Evolutionary conservation across 2,329 filamentous ascomycete species (phyloP).

Genomic region (Cladosporium sp.): DNA sequence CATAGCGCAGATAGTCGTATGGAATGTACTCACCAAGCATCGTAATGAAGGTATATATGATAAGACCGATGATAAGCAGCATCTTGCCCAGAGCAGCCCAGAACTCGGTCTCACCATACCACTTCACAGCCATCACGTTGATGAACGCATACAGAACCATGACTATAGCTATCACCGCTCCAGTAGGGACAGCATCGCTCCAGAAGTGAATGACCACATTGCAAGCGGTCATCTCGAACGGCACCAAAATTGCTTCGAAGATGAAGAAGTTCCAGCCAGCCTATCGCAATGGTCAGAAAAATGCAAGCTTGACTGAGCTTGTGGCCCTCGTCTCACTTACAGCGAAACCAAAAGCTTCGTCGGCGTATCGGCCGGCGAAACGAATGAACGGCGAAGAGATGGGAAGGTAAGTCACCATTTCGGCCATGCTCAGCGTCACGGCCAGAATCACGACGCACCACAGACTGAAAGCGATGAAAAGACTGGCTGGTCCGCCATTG

Average conservation of each 20-base stretch:
- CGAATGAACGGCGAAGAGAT: slow-evolving; percentile 76
- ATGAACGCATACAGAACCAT: slow-evolving; percentile 55
- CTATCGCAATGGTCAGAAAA: background rate
- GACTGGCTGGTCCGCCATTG: slow-evolving; percentile 44
- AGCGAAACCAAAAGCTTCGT: slow-evolving; percentile 61
- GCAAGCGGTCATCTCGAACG: slow-evolving; percentile 46
- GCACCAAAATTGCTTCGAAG: slow-evolving; percentile 46
- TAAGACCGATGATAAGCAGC: slow-evolving; percentile 65
- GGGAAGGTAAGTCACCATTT: slow-evolving; percentile 73
- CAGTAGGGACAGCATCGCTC: slow-evolving; percentile 42
- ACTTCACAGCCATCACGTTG: slow-evolving; percentile 70
- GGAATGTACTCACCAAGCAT: slow-evolving; percentile 55
- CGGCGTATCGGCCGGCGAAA: slow-evolving; percentile 70
- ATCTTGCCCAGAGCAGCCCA: slow-evolving; percentile 55
- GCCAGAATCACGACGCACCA: slow-evolving; percentile 29
- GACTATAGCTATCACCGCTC: slow-evolving; percentile 58
- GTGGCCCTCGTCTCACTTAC: background rate
- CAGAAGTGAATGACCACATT: slow-evolving; percentile 36
- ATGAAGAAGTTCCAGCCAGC: slow-evolving; percentile 32
- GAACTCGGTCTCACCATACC: slow-evolving; percentile 76
- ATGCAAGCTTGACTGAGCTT: background rate
- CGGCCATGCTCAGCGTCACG: slow-evolving; percentile 51
- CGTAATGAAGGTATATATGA: slow-evolving; percentile 73
- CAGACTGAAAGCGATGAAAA: slow-evolving; percentile 44
- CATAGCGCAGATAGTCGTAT: background rate